Evolutionary conservation across 768 basidiomycete species (phyloP), one percentile per base, ranked within the genome.

Genomic region (Imleria badia): DNA sequence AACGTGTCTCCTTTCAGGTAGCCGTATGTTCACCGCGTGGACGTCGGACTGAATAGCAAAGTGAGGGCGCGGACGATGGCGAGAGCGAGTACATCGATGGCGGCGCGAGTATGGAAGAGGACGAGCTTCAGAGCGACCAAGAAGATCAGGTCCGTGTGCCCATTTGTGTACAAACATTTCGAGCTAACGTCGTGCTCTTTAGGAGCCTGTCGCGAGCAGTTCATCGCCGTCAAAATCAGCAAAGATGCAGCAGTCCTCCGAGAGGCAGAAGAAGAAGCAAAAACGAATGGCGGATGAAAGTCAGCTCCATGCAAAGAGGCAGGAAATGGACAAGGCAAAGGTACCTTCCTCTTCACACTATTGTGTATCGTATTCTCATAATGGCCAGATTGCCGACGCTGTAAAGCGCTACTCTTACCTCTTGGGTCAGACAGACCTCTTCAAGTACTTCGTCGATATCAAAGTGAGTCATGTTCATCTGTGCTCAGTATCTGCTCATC

Each of bases 361-460:
- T 38, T 31, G 35, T 30, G 15, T 33, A 10, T 48, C 13, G 31
- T 56, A 42, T 52, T 48, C 45, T 58, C 65, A 56, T 62, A 43
- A 17, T 35, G 42, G 49, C 20, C 60, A 98, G 93, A 81, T 94
- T 38, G 76, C 91, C 19, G 95, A 98, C 66, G 92, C 94, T 11
- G 91, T 98, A 56, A 98, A 98, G 70, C 87, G 94, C 17, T 98
- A 98, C 68, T 91, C 91, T 3, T 98, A 98, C 72, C 83, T 98
- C n/a, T 81, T 99, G 2, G 97, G 97, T 9, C 95, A 99, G 70
- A 98, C 96, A 0, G 97, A 98, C 60, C 79, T 98, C 19, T 99
- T 99, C 79, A 93, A 94, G 63, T 96, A 98, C 71, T 98, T 98
- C 67, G 91, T 98, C 8, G 94, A 98, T 69, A 87, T 98, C 72